Percentiles rank a stretch among this genome's conserved stretches.
Evolutionary conservation across 805 yeast species (phyloP).

Genomic region (Wickerhamomyces chambardii): DNA sequence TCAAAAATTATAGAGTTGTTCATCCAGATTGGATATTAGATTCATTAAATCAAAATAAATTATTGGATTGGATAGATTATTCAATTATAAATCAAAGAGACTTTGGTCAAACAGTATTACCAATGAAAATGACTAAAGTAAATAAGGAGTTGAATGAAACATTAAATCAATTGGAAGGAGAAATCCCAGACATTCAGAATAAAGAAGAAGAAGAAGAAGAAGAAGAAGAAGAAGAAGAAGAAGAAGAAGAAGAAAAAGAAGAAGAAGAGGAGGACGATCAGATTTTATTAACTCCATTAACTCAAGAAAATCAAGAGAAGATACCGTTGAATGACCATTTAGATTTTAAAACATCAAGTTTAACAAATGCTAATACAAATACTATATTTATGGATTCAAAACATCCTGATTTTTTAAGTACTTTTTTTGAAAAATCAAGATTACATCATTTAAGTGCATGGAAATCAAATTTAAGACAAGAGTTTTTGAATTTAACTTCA

Average conservation of each 20-base stretch:
- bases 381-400: constrained; percentile 41
- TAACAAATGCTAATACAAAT: too few relatives aligned
- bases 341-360: too few relatives aligned
- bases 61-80: constrained; percentile 68
- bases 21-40: constrained; percentile 77
- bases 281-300: constrained; percentile 3
- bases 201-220: background rate
- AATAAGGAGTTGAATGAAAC: too few relatives aligned
- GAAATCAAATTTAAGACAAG: constrained; percentile 65
- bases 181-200: too few relatives aligned
- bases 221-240: constrained; percentile 4
- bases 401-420: constrained; percentile 65
- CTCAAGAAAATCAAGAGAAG: constrained; percentile 4
- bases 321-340: constrained; percentile 1
- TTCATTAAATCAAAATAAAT: constrained; percentile 35
- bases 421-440: constrained; percentile 74
- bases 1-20: constrained; percentile 64
- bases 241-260: background rate
- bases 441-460: constrained; percentile 84
- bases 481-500: constrained; percentile 44
- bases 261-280: constrained; percentile 6
- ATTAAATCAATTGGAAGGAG: too few relatives aligned
- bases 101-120: constrained; percentile 43
- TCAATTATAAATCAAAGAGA: constrained; percentile 40
- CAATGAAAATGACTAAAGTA: constrained; percentile 7